Percentiles rank a stretch among this genome's conserved stretches.
These are phyloP conservation scores for Lablab purpureus DNA, from an alignment of 306 rosid species.

Conservation along the genomic window DNA sequence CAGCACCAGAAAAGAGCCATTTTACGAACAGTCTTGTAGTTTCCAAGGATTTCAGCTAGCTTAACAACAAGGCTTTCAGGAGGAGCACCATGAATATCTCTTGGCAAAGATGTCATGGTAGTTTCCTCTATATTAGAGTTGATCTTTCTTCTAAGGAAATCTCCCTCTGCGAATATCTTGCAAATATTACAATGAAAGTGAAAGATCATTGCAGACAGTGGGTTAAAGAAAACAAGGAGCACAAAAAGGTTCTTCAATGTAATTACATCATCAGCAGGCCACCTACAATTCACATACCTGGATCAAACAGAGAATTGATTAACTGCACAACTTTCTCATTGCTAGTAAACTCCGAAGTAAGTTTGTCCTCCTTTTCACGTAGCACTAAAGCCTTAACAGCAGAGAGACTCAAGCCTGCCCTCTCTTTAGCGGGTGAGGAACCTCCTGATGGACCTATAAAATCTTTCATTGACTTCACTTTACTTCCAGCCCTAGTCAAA, in stretches of 20 bases:
- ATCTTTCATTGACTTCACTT: slow-evolving; percentile 80
- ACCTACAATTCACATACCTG: slow-evolving; percentile 71
- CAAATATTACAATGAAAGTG: slow-evolving; percentile 81
- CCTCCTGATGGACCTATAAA: slow-evolving; percentile 63
- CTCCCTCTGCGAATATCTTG: slow-evolving; percentile 93
- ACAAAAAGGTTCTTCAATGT: slow-evolving; percentile 33
- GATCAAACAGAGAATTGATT: slow-evolving; percentile 75
- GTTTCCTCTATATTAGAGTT: slow-evolving; percentile 60
- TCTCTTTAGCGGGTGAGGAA: slow-evolving; percentile 83
- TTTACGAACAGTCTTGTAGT: slow-evolving; percentile 72
- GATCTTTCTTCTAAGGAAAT: slow-evolving; percentile 78
- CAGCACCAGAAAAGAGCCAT: slow-evolving; percentile 92
- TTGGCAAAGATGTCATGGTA: slow-evolving; percentile 63
- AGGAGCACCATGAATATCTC: slow-evolving; percentile 98
- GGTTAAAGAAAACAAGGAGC: slow-evolving; percentile 25
- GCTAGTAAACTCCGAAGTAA: slow-evolving; percentile 61
- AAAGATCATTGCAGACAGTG: slow-evolving; percentile 70
- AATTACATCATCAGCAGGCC: slow-evolving; percentile 43
- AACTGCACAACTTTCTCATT: slow-evolving; percentile 73
- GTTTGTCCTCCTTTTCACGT: slow-evolving; percentile 84
- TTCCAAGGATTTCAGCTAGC: slow-evolving; percentile 91
- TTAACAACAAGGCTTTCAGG: slow-evolving; percentile 86
- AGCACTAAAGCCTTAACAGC: slow-evolving; percentile 85
- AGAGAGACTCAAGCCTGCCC: slow-evolving; percentile 75
- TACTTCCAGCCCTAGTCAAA: slow-evolving; percentile 81